phyloP scores from a whole-genome alignment of 352 stramenopile species.

The Pythium utonaiense region DNA sequence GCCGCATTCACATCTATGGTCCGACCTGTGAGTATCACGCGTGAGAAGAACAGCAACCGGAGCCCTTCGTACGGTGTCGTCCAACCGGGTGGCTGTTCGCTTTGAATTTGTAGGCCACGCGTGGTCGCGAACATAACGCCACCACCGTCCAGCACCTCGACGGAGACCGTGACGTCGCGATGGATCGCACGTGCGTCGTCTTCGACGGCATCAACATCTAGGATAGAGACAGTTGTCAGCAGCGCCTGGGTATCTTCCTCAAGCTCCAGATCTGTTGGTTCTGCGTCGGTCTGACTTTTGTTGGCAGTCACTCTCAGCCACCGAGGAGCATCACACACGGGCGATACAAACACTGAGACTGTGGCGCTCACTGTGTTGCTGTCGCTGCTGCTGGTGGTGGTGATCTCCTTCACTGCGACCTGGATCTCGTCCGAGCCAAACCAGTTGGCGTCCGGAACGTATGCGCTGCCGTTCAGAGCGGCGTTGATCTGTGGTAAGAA shows the following conservation, averaged over 20 bases:
- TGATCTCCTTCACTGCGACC: slow-evolving; percentile 27
- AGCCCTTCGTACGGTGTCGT: slow-evolving; percentile 4
- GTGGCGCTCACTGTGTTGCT: slow-evolving; percentile 1
- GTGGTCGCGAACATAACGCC: slow-evolving; percentile 48
- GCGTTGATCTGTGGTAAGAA: slow-evolving; percentile 51
- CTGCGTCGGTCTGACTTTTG: background rate
- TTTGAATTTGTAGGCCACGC: slow-evolving; percentile 30
- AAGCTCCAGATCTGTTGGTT: slow-evolving; percentile 22
- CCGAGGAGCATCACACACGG: slow-evolving; percentile 50
- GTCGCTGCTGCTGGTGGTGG: slow-evolving; percentile 9
- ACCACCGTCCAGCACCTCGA: slow-evolving; percentile 38
- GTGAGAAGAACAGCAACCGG: slow-evolving; percentile 45
- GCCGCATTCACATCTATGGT: slow-evolving; percentile 43
- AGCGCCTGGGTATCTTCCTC: slow-evolving; percentile 44
- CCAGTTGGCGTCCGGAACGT: slow-evolving; percentile 49
- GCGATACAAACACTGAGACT: slow-evolving; percentile 39
- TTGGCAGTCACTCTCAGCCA: slow-evolving; percentile 22
- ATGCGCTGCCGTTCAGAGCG: slow-evolving; percentile 46
- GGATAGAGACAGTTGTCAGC: slow-evolving; percentile 31
- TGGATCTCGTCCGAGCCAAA: slow-evolving; percentile 50
- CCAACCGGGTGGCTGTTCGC: slow-evolving; percentile 8
- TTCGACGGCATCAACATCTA: slow-evolving; percentile 27
- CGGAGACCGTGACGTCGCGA: slow-evolving; percentile 31
- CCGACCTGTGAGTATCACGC: slow-evolving; percentile 29
- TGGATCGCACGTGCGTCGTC: slow-evolving; percentile 3